phyloP scores from a whole-genome alignment of 805 yeast species.

The Candida pseudoglaebosa region DNA sequence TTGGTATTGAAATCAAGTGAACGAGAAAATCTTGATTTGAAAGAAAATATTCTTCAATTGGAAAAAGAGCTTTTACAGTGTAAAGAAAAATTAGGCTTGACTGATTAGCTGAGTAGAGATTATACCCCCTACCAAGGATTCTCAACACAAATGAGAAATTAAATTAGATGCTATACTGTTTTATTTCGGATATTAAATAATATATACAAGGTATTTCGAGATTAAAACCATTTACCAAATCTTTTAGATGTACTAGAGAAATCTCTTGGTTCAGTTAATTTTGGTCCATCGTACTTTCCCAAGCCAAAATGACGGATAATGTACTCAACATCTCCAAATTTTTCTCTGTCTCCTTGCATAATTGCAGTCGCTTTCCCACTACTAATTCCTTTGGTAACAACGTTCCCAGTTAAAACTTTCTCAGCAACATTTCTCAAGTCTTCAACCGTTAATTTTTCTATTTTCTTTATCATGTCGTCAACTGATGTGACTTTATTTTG shows the following conservation, averaged over 20 bases:
- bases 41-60: slow-evolving; percentile 48
- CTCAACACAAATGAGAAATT: too few species aligned
- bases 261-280: slow-evolving; percentile 17
- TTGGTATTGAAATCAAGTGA: slow-evolving; percentile 43
- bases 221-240: slow-evolving; percentile 18
- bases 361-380: slow-evolving; percentile 77
- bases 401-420: slow-evolving; percentile 68
- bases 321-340: slow-evolving; percentile 77
- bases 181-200: background rate
- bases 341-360: slow-evolving; percentile 81
- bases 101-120: background rate
- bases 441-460: slow-evolving; percentile 59
- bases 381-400: slow-evolving; percentile 40
- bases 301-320: slow-evolving; percentile 69
- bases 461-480: slow-evolving; percentile 74
- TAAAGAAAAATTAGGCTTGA: slow-evolving; percentile 27
- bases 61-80: slow-evolving; percentile 59
- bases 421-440: slow-evolving; percentile 75
- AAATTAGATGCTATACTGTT: too few species aligned
- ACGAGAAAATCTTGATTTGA: slow-evolving; percentile 53
- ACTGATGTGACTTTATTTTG: slow-evolving; percentile 74
- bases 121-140: too few species aligned
- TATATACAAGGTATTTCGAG: background rate
- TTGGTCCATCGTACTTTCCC: slow-evolving; percentile 40
- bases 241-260: slow-evolving; percentile 9